Evolutionary conservation across 2,329 filamentous ascomycete genomes (phyloP), one percentile per base, ranked within the genome.

Genomic region (Trichoderma sp.): DNA sequence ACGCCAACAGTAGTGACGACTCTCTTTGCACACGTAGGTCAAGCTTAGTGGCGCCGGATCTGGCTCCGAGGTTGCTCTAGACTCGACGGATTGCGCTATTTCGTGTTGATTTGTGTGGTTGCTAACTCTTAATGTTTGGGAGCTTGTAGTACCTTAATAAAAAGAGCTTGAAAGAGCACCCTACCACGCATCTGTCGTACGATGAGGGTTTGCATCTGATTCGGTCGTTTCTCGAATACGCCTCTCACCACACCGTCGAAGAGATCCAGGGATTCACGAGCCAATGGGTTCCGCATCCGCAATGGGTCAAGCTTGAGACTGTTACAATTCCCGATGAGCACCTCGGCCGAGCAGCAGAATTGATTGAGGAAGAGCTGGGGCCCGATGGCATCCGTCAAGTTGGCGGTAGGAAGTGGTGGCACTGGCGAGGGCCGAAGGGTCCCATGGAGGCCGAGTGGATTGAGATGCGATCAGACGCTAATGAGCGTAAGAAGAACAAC

Each of bases 101-200:
- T 14, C 6, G 13, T 34, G 26, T 32, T 14, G 28, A 37, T 28
- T 2, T 30, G 30, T 16, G 14, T 13, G 18, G 7, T 49, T 46
- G 34, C 63, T 66, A 51, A 66, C 54, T 34, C 3, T 24, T 54
- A 16, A 26, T 37, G 24, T 10, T 21, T 14, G 34, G 61, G 52
- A 28, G 37, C 21, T 51, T 66, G 34, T 66, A 96, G 91, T 97
- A 96, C 79, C 83, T 97, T 70, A 91, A 97, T 75, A 90, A 92
- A 72, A 91, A 91, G 75, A 86, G 89, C 1, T 84, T 91, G 34
- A 89, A 86, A 71, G 84, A 94, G 72, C 94, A 94, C 71, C 95
- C 95, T 0, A 97, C 93, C 1, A 91, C 92, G 1, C 93, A 97
- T 78, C 89, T 99, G 68, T 94, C 94, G 65, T 99, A 99, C 81